phyloP scores from a whole-genome alignment of 176 grass and related monocot species.

The Aegilops longissima region DNA sequence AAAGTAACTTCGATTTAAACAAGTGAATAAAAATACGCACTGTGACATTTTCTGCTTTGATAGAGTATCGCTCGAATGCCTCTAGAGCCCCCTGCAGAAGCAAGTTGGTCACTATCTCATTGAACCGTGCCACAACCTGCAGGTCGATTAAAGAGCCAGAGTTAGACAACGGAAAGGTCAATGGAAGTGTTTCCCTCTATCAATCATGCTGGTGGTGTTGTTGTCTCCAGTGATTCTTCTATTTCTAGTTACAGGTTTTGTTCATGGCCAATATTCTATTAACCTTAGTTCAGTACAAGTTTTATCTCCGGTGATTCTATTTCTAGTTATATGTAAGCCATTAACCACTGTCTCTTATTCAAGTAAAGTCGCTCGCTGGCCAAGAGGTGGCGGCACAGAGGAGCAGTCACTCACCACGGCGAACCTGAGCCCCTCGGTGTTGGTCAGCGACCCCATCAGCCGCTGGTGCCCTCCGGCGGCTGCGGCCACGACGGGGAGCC shows the following conservation, averaged over 20 bases:
- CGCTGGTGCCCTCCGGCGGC: constrained; percentile 46
- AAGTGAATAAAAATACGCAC: constrained; percentile 41
- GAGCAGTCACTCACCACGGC: constrained; percentile 53
- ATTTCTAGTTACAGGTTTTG: no score
- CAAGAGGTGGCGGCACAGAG: neutral
- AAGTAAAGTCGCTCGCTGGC: neutral
- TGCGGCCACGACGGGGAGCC: constrained; percentile 28
- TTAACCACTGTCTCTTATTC: neutral
- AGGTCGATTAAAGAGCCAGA: constrained; percentile 1
- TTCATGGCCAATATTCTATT: no score
- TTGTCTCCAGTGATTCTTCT: neutral
- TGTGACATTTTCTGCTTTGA: constrained; percentile 82
- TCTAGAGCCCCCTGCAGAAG: constrained; percentile 86
- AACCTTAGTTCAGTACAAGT: neutral
- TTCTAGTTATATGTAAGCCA: neutral
- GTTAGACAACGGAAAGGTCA: neutral
- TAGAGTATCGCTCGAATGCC: constrained; percentile 70
- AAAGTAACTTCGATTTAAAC: neutral
- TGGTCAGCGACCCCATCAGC: constrained; percentile 78
- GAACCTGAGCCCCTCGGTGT: constrained; percentile 70
- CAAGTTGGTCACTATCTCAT: constrained; percentile 83
- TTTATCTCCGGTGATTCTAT: neutral
- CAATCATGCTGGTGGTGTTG: neutral
- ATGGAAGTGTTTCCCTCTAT: constrained; percentile 8
- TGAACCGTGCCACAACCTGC: constrained; percentile 95